Evolutionary conservation across 768 basidiomycete species (phyloP).

Genomic region (Clitopilus hobsonii): DNA sequence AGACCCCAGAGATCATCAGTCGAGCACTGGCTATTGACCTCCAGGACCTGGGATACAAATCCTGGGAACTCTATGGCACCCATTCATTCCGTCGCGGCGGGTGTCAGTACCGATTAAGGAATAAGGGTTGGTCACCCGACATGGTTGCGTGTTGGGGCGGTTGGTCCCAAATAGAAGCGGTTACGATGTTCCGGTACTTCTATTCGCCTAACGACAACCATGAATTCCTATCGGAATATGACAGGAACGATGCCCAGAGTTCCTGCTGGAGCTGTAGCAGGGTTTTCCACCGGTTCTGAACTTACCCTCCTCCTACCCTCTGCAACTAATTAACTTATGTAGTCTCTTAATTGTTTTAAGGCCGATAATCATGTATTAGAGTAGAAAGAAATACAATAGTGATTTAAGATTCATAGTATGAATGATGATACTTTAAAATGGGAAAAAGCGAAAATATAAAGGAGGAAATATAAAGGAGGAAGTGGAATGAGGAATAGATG

Average conservation of each 20-base stretch:
- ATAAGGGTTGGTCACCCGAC: slow-evolving; percentile 7
- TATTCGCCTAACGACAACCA: slow-evolving; percentile 6
- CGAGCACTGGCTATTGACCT: slow-evolving; percentile 11
- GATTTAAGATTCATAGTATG: background rate
- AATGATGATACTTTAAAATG: too few species aligned
- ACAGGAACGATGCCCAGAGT: background rate
- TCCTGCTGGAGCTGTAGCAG: background rate
- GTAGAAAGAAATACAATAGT: background rate
- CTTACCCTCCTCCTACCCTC: background rate
- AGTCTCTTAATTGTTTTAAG: too few species aligned
- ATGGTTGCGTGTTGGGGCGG: slow-evolving; percentile 17
- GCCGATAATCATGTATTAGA: too few species aligned
- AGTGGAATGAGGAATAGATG: background rate
- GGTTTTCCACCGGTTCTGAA: background rate
- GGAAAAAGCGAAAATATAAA: background rate
- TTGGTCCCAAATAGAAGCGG: slow-evolving; percentile 17
- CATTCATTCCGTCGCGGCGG: slow-evolving; percentile 17
- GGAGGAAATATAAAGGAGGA: too few species aligned
- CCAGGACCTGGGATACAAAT: slow-evolving; percentile 9
- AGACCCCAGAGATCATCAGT: slow-evolving; percentile 10
- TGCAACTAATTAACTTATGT: too few species aligned
- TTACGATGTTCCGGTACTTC: slow-evolving; percentile 6
- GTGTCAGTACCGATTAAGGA: slow-evolving; percentile 12
- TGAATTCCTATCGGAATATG: slow-evolving; percentile 20
- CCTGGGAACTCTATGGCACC: slow-evolving; percentile 15